Base-by-base conservation (phyloP, 2,329 filamentous ascomycete species). In the Zasmidium angulare region DNA sequence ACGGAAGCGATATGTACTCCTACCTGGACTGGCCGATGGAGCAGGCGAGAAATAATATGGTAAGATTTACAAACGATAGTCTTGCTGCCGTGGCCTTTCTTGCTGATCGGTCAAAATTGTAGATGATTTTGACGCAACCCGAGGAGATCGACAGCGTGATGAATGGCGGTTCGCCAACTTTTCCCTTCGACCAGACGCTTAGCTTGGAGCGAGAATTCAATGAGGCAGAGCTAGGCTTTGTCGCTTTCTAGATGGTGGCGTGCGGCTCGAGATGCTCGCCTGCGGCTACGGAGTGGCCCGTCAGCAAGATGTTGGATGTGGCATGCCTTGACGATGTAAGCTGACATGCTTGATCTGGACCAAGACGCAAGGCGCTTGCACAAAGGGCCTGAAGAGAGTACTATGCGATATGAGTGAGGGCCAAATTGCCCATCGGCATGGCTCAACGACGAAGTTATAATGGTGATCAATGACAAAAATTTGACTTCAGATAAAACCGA, bases 21-120 rank as follows among this genome's bases (percentile, higher is more conserved):
- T 49, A 48, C 24, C 40, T 55, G 19, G 48, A 55, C 10, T 60
- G 57, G 53, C 52, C 57, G 12, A 22, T 56, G 47, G 57, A 56
- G 40, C 53, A 60, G 26, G 57, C 57, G 4, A 24, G 23, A 19
- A 56, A 12, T 43, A 50, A 36, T 11, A 55, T 56, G 54, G 47
- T 51, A 20, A 46, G 54, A 24, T 43, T 43, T 4, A 19, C 36
- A 43, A 3, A 54, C 11, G 26, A 6, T 6, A 29, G 26, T 6
- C 3, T 4, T 20, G 12, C 20, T 40, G 10, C 26, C 20, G 21
- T 26, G 19, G 36, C 14, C 14, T 6, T 3, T 20, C n/a, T 26
- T 19, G 22, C 53, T 48, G 40, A 47, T 48, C 21, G 24, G 14
- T 55, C n/a, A 19, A 31, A n/a, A n/a, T 36, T 20, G 31, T 47